These are phyloP conservation scores for Ehretia macrophylla DNA, from an alignment of 257 asterid genomes.

Conservation along the genomic window DNA sequence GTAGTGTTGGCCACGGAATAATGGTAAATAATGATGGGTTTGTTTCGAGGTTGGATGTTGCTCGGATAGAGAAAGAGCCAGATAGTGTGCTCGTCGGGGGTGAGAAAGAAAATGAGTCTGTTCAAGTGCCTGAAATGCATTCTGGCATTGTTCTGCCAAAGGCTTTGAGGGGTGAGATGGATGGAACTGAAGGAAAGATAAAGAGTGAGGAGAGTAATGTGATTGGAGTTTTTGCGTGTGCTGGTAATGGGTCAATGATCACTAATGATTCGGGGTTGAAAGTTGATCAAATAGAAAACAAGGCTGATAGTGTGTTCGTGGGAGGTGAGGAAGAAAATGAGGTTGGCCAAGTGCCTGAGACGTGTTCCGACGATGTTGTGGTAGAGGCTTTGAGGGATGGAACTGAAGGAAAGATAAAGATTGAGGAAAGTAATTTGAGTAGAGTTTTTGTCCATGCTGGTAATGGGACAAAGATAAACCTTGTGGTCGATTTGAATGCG, in stretches of 20 bases:
- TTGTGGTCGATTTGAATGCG: conserved; percentile 16
- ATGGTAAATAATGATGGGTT: not conserved
- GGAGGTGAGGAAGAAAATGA: not conserved
- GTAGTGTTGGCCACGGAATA: not conserved
- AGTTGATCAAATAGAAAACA: not conserved
- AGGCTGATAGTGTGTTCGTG: not conserved
- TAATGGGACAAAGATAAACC: conserved; percentile 6
- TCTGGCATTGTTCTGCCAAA: conserved; percentile 4
- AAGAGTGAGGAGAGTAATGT: not conserved
- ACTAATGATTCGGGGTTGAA: too few relatives aligned
- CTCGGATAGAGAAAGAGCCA: not conserved
- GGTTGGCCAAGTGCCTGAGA: conserved; percentile 1
- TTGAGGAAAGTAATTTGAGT: not conserved
- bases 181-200: conserved; percentile 3
- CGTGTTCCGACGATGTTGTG: conserved; percentile 1
- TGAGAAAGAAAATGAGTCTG: not conserved
- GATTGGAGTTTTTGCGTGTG: conserved; percentile 1
- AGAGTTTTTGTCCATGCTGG: not conserved
- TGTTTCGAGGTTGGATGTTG: not conserved
- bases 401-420: not conserved
- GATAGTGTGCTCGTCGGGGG: not conserved
- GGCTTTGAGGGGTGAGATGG: not conserved
- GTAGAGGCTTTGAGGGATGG: conserved; percentile 3
- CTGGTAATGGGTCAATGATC: not conserved
- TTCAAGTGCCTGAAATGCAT: not conserved